A percentile compares a stretch with the other conserved stretches of the same genome.
These are phyloP conservation scores for Pezicula neosporulosa DNA, from an alignment of 2,329 filamentous ascomycete genomes.

Conservation along the genomic window DNA sequence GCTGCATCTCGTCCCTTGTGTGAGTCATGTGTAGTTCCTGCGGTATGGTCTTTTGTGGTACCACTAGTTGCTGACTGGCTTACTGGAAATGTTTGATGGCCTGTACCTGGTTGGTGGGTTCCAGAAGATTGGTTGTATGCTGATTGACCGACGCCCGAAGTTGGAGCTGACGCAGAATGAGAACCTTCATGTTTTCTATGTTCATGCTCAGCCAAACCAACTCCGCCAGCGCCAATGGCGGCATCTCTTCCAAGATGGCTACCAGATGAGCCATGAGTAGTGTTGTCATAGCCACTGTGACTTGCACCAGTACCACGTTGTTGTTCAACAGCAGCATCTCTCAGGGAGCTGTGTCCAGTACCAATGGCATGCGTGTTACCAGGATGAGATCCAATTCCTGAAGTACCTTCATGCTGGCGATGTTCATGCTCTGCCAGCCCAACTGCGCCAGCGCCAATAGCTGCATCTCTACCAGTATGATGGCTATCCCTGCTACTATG, in stretches of 20 bases:
- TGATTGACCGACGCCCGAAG: not conserved
- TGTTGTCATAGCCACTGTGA: not conserved
- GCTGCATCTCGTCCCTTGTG: not conserved
- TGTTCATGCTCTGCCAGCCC: not conserved
- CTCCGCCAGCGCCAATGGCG: constrained; percentile 5
- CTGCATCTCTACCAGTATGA: not conserved
- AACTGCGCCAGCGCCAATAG: not conserved
- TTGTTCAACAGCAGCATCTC: not conserved
- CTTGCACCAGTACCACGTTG: not conserved
- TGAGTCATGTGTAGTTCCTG: constrained; percentile 1
- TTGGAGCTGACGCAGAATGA: no score
- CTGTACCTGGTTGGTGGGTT: no score
- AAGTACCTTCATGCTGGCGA: not conserved
- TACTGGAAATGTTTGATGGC: no score
- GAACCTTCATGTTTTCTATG: constrained; percentile 2
- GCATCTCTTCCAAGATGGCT: constrained; percentile 17
- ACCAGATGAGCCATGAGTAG: constrained; percentile 10
- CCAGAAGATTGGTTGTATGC: no score
- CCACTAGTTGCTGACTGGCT: no score
- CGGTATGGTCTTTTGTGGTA: not conserved
- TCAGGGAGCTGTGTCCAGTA: not conserved
- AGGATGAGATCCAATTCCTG: not conserved
- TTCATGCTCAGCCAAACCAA: constrained; percentile 9
- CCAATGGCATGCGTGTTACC: not conserved
- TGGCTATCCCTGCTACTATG: constrained; percentile 11